Evolutionary conservation across 257 asterid species (phyloP).

Genomic region (Mitragyna speciosa): DNA sequence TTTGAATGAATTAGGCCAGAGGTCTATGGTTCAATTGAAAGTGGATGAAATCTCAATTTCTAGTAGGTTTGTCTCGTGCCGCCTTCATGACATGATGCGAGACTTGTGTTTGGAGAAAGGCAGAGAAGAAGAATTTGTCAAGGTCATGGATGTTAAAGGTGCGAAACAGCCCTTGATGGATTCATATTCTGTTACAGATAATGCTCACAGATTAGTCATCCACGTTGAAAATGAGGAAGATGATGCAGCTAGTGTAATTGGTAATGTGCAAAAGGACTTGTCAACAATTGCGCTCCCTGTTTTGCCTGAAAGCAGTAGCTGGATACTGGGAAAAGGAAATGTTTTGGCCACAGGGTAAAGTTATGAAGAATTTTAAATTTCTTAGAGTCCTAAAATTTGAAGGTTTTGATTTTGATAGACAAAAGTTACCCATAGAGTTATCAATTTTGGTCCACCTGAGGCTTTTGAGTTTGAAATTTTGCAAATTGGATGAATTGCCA

Average conservation of each 20-base stretch:
- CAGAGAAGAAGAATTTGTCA: conserved; percentile 2
- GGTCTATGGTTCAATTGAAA: conserved; percentile 16
- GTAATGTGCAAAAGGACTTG: not conserved
- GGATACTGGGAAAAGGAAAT: too few species aligned
- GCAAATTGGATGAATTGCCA: conserved; percentile 6
- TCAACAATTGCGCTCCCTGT: too few species aligned
- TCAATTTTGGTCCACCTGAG: not conserved
- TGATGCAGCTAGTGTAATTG: not conserved
- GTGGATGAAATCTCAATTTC: not conserved
- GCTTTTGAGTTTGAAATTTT: not conserved
- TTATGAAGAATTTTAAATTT: not conserved
- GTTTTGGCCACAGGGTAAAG: too few species aligned
- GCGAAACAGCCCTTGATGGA: not conserved
- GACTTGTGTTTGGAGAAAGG: conserved; percentile 15
- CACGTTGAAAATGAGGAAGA: not conserved
- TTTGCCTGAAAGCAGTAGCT: too few species aligned
- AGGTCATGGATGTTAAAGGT: not conserved
- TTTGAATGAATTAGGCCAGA: conserved; percentile 5
- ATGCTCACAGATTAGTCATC: not conserved
- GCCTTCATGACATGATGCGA: conserved; percentile 13
- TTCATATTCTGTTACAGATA: not conserved
- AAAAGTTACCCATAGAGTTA: not conserved
- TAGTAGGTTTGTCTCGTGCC: not conserved
- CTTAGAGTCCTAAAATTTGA: not conserved
- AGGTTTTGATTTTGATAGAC: not conserved